phyloP scores from a whole-genome alignment of 768 basidiomycete species.

The Termitomyces sp. region DNA sequence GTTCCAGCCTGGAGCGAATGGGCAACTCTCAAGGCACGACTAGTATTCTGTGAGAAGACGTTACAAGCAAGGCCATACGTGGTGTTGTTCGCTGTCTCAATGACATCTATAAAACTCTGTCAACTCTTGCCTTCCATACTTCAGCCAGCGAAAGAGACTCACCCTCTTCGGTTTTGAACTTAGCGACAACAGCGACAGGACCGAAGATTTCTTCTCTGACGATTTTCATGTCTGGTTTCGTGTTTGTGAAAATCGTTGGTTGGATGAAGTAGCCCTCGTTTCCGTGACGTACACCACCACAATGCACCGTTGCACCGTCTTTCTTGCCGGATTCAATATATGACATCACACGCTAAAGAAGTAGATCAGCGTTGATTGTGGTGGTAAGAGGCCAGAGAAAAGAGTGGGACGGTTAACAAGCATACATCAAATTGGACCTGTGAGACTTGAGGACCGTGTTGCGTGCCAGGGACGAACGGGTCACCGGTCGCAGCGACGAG shows the following conservation, averaged over 20 bases:
- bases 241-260: no score
- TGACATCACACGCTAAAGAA: slow-evolving; percentile 52
- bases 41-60: slow-evolving; percentile 17
- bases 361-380: no score
- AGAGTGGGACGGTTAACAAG: no score
- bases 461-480: slow-evolving; percentile 50
- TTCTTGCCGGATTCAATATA: slow-evolving; percentile 19
- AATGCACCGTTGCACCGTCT: slow-evolving; percentile 57
- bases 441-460: slow-evolving; percentile 73
- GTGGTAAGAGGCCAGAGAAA: no score
- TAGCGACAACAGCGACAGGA: slow-evolving; percentile 66
- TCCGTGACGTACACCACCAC: slow-evolving; percentile 57
- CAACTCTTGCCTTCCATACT: slow-evolving; percentile 21
- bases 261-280: not conserved
- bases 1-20: slow-evolving; percentile 18
- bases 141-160: not conserved
- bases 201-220: slow-evolving; percentile 71
- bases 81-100: slow-evolving; percentile 18
- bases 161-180: slow-evolving; percentile 56
- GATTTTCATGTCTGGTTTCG: slow-evolving; percentile 46
- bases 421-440: slow-evolving; percentile 19
- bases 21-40: slow-evolving; percentile 15
- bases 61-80: slow-evolving; percentile 15
- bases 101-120: slow-evolving; percentile 13
- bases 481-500: slow-evolving; percentile 51